These are phyloP conservation scores for Rhexocercosporidium sp. DNA, from an alignment of 2,329 filamentous ascomycete species.

Conservation along the genomic window DNA sequence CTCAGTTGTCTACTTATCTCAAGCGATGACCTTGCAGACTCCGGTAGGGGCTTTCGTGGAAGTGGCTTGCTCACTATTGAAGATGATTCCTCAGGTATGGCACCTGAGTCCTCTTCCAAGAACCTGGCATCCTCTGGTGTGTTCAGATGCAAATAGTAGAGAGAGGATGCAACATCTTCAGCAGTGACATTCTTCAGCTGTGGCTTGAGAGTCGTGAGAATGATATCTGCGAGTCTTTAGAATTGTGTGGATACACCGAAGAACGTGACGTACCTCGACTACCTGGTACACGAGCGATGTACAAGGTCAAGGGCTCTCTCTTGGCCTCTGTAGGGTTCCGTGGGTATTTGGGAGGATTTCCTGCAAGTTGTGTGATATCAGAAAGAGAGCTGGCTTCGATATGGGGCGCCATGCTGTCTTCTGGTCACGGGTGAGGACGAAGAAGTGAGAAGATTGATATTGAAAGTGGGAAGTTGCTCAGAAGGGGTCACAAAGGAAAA, in stretches of 20 bases:
- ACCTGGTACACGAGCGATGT: conserved; percentile 92
- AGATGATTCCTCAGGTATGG: conserved; percentile 18
- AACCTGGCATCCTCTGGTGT: conserved; percentile 59
- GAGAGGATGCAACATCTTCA: conserved; percentile 82
- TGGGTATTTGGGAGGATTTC: conserved; percentile 86
- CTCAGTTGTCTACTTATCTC: conserved; percentile 17
- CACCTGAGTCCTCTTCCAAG: conserved; percentile 37
- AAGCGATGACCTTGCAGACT: conserved; percentile 35
- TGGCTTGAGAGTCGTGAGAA: conserved; percentile 85
- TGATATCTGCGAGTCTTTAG: conserved; percentile 33
- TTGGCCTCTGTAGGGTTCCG: conserved; percentile 73
- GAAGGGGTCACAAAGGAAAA: conserved; percentile 1
- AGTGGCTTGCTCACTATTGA: conserved; percentile 31
- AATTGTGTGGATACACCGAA: conserved; percentile 2
- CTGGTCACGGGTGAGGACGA: background rate
- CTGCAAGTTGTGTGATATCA: conserved; percentile 77
- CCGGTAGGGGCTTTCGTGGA: conserved; percentile 41
- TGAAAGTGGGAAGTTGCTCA: background rate
- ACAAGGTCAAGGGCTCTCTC: conserved; percentile 78
- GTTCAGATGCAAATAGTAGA: conserved; percentile 90
- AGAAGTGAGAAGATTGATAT: background rate
- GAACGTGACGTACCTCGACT: conserved; percentile 71
- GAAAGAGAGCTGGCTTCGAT: conserved; percentile 85
- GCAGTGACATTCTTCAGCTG: conserved; percentile 86
- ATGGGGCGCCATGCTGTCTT: conserved; percentile 21